These are phyloP conservation scores for Chaetomium cochliodes DNA, from an alignment of 495 filamentous ascomycete species.

Conservation along the genomic window DNA sequence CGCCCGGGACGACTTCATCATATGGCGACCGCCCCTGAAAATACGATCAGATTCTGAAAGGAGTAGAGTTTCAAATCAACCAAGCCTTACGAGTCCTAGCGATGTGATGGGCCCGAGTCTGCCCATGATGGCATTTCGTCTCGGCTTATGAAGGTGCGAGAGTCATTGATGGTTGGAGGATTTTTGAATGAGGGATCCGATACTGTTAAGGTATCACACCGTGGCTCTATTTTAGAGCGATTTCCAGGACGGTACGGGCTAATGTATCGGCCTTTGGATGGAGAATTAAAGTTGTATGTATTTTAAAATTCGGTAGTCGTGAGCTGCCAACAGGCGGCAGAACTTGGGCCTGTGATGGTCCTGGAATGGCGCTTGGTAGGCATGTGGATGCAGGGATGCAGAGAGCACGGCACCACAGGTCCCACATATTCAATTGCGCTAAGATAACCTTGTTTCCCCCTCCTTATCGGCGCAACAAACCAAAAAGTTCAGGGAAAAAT, in stretches of 20 bases:
- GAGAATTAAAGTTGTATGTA: neutral
- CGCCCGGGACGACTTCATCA: conserved; percentile 56
- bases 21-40: conserved; percentile 69
- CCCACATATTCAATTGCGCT: conserved; percentile 22
- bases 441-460: conserved; percentile 42
- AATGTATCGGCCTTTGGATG: no score
- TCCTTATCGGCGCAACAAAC: conserved; percentile 30
- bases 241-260: neutral
- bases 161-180: neutral
- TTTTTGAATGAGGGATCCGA: neutral
- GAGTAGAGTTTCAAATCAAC: neutral
- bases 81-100: conserved; percentile 44
- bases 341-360: no score
- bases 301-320: neutral
- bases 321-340: no score
- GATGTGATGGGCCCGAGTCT: conserved; percentile 52
- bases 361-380: neutral
- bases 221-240: no score
- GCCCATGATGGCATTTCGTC: conserved; percentile 39
- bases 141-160: neutral
- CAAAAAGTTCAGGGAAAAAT: conserved; percentile 27
- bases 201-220: no score
- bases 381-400: conserved; percentile 2
- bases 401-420: conserved; percentile 13
- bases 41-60: conserved; percentile 3